phyloP scores from a whole-genome alignment of 1,139 yeast species.

The Hansenula sp. region DNA sequence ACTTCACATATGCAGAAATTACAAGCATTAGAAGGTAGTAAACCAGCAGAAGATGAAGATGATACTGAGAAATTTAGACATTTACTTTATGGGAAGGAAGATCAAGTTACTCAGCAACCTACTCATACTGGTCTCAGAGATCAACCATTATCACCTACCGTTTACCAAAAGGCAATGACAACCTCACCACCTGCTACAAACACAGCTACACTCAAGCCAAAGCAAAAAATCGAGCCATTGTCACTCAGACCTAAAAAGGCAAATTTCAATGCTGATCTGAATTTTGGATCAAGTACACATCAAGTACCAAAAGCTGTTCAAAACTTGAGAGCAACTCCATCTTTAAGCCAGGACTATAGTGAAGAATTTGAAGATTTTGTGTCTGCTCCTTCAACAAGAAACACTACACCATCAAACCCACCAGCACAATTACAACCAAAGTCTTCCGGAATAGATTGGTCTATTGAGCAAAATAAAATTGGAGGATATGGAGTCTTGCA shows the following conservation, averaged over 20 bases:
- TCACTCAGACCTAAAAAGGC: constrained; percentile 8
- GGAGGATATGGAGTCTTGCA: constrained; percentile 1
- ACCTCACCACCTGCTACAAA: constrained; percentile 21
- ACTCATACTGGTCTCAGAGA: constrained; percentile 19
- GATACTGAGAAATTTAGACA: constrained; percentile 18
- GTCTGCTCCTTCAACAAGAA: constrained; percentile 20
- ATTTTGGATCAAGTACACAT: constrained; percentile 9
- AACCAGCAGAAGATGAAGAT: constrained; percentile 11
- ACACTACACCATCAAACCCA: constrained; percentile 5
- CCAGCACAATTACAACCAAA: constrained; percentile 37
- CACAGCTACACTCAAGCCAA: constrained; percentile 13
- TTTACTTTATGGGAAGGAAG: constrained; percentile 16
- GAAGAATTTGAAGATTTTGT: constrained; percentile 30
- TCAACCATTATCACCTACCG: constrained; percentile 15
- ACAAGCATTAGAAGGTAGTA: constrained; percentile 14
- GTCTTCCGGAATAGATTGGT: constrained; percentile 1
- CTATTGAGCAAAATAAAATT: neutral
- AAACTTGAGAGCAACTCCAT: constrained; percentile 9
- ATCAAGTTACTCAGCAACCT: constrained; percentile 11
- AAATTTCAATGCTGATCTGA: constrained; percentile 1
- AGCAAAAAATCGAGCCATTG: constrained; percentile 18
- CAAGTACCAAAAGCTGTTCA: constrained; percentile 8
- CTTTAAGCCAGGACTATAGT: constrained; percentile 8
- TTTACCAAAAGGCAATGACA: constrained; percentile 19
- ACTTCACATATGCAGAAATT: constrained; percentile 26